These are phyloP conservation scores for Drechslerella dactyloides DNA, from an alignment of 2,329 filamentous ascomycete species.

Conservation along the genomic window DNA sequence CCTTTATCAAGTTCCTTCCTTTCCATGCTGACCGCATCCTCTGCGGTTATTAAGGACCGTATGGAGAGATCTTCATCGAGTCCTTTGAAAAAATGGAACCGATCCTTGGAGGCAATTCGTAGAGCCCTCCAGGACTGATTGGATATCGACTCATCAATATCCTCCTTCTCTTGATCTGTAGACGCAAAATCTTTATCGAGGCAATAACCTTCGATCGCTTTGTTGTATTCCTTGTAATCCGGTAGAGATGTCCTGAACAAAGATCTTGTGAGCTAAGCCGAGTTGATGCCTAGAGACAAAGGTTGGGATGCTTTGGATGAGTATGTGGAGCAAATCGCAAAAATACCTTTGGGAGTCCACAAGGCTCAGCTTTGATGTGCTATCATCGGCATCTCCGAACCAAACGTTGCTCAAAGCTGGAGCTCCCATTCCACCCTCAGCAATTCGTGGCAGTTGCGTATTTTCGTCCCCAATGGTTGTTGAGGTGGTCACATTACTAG, in stretches of 20 bases:
- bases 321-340: conserved; percentile 25
- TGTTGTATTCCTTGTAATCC: conserved; percentile 72
- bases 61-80: conserved; percentile 68
- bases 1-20: conserved; percentile 34
- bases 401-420: conserved; percentile 77
- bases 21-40: conserved; percentile 15
- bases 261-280: conserved; percentile 50
- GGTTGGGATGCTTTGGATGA: not conserved
- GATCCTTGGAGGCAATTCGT: conserved; percentile 75
- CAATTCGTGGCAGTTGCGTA: conserved; percentile 69
- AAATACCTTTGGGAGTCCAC: conserved; percentile 66
- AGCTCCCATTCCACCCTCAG: conserved; percentile 65
- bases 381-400: conserved; percentile 67
- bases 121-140: conserved; percentile 92
- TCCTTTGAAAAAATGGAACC: conserved; percentile 80
- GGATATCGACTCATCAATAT: conserved; percentile 65
- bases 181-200: conserved; percentile 85
- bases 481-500: conserved; percentile 72
- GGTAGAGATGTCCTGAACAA: conserved; percentile 70
- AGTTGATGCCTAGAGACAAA: conserved; percentile 45
- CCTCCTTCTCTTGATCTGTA: conserved; percentile 67
- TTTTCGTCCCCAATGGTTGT: conserved; percentile 74
- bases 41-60: conserved; percentile 28
- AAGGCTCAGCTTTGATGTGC: conserved; percentile 70
- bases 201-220: conserved; percentile 77